These are phyloP conservation scores for Coprinopsis sp. DNA, from an alignment of 768 basidiomycete species.

Conservation along the genomic window DNA sequence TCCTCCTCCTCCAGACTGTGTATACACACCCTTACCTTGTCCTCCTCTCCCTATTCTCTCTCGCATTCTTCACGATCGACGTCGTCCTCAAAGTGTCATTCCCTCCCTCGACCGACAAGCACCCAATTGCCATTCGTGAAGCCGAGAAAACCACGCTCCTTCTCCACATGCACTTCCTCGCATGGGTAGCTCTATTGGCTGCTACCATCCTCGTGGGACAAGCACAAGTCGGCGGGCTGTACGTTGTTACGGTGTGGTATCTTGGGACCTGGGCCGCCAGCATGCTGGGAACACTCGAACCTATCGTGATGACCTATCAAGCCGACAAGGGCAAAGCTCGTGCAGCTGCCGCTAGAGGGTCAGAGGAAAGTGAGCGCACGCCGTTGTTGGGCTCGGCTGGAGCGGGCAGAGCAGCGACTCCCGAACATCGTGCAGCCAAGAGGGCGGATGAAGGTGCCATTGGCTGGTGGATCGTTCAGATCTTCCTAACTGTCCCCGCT, in stretches of 20 bases:
- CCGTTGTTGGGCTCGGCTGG: slow-evolving; percentile 9
- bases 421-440: not conserved
- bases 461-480: slow-evolving; percentile 55
- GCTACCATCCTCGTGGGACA: slow-evolving; percentile 42
- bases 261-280: slow-evolving; percentile 18
- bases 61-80: slow-evolving; percentile 44
- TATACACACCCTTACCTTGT: slow-evolving; percentile 44
- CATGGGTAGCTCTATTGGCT: slow-evolving; percentile 51
- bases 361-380: slow-evolving; percentile 9
- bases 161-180: slow-evolving; percentile 48
- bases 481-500: slow-evolving; percentile 48
- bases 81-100: slow-evolving; percentile 28
- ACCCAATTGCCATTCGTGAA: slow-evolving; percentile 16
- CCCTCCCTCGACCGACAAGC: slow-evolving; percentile 17
- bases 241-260: slow-evolving; percentile 55
- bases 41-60: slow-evolving; percentile 37
- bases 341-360: slow-evolving; percentile 16
- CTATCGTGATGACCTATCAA: slow-evolving; percentile 11
- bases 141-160: slow-evolving; percentile 46
- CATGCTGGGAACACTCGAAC: slow-evolving; percentile 17
- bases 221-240: slow-evolving; percentile 46
- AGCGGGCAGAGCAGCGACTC: not conserved
- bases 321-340: slow-evolving; percentile 42
- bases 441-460: slow-evolving; percentile 22
- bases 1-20: slow-evolving; percentile 11